Conservation (phyloP, 129 eudicot species). For the Escallonia rubra region DNA sequence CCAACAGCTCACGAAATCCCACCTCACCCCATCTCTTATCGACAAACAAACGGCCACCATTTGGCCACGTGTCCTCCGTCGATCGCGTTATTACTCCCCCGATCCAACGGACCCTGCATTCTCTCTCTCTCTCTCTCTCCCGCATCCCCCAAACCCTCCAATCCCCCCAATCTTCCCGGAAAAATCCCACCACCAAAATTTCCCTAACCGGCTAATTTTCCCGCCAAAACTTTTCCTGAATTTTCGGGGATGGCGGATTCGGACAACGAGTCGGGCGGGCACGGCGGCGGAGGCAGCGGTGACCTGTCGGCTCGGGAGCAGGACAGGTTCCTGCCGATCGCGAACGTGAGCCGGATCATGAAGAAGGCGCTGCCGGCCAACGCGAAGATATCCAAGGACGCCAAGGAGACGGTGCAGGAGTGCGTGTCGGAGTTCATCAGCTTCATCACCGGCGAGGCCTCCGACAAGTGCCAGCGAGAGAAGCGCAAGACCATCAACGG, state of each 20-base stretch:
- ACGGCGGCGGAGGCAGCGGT: slow-evolving; percentile 31
- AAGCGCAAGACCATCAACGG: slow-evolving; percentile 58
- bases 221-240: background rate
- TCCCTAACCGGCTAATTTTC: slow-evolving; percentile 4
- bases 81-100: slow-evolving; percentile 26
- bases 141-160: background rate
- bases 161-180: slow-evolving; percentile 5
- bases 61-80: slow-evolving; percentile 35
- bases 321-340: slow-evolving; percentile 52
- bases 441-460: slow-evolving; percentile 51
- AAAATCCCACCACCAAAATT: slow-evolving; percentile 6
- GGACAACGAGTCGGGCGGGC: slow-evolving; percentile 55
- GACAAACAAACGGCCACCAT: slow-evolving; percentile 30
- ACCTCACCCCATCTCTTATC: slow-evolving; percentile 22
- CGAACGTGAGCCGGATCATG: slow-evolving; percentile 64
- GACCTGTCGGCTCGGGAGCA: slow-evolving; percentile 48
- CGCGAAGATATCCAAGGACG: slow-evolving; percentile 57
- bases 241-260: slow-evolving; percentile 37
- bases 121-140: slow-evolving; percentile 1
- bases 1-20: slow-evolving; percentile 22
- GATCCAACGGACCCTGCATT: slow-evolving; percentile 31
- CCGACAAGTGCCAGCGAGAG: slow-evolving; percentile 56
- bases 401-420: slow-evolving; percentile 57
- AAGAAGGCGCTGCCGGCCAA: slow-evolving; percentile 54
- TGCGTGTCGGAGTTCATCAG: slow-evolving; percentile 61